Percentiles rank a stretch among this genome's conserved stretches.
Conservation (phyloP, 1,284 basidiomycete species). For the Boletus sp. region DNA sequence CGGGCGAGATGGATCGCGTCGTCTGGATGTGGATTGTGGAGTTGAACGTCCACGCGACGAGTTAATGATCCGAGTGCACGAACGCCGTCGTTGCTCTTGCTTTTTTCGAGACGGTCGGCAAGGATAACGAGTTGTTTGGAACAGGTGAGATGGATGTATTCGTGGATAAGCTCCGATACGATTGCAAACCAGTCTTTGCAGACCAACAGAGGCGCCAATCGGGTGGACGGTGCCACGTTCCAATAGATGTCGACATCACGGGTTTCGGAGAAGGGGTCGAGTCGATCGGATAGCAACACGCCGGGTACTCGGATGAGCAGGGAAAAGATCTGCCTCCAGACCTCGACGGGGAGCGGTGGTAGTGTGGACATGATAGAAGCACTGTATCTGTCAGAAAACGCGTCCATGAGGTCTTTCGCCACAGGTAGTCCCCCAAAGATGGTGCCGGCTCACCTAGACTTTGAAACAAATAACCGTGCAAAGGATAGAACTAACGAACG, state of each 20-base stretch:
- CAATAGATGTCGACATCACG: conserved; percentile 19
- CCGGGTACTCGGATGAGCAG: conserved; percentile 25
- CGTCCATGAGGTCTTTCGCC: conserved; percentile 4
- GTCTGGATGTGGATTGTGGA: conserved; percentile 32
- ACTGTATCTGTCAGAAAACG: neutral
- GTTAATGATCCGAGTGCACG: conserved; percentile 38
- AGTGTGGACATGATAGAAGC: conserved; percentile 14
- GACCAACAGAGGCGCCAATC: conserved; percentile 26
- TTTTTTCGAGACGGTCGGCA: conserved; percentile 36
- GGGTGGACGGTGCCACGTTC: conserved; percentile 12
- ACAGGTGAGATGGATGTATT: conserved; percentile 40
- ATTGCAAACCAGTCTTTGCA: conserved; percentile 37
- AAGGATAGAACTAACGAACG: neutral
- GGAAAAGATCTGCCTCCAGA: conserved; percentile 34
- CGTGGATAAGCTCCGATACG: conserved; percentile 36
- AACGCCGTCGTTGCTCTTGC: conserved; percentile 13
- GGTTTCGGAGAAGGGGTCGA: conserved; percentile 32
- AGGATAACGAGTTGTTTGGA: conserved; percentile 34
- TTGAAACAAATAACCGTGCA: conserved; percentile 7
- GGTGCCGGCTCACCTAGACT: conserved; percentile 1
- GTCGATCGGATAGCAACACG: conserved; percentile 22
- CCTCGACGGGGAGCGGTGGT: conserved; percentile 30
- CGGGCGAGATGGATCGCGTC: conserved; percentile 31
- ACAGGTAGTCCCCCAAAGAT: neutral
- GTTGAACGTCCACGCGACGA: conserved; percentile 39